Base-by-base conservation (phyloP, 208 protist species). In the Trypanosoma cruzi region DNA sequence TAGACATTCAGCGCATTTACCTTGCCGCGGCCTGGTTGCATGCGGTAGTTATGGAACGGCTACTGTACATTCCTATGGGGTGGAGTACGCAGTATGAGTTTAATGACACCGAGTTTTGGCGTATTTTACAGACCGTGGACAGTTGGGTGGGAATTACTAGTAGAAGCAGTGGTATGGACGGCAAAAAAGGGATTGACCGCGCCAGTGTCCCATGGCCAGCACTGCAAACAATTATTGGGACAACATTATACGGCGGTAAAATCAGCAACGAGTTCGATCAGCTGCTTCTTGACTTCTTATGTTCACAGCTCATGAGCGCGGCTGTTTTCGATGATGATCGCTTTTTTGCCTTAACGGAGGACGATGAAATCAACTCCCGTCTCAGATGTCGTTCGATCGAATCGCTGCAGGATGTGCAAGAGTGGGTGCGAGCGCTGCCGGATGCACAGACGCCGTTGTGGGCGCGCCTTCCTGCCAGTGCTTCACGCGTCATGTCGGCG, bases 31-130 rank as follows among this genome's bases (percentile, higher is more conserved):
- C 97, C 20, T 99, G 98, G 98, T 71, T 99, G 52, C 96, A 99
- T 71, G 90, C 97, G 10, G 78, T 99, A n/a, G 85, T 99, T 40
- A 91, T 98, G 73, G 98, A 99, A 80, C 88, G 98, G 60, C 68
- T 99, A 20, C 74, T 92, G 44, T 99, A 99, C 74, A 80, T 93
- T 64, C 98, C 98, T 22, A 67, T 99, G 8, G 99, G 99, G 42
- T 99, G 99, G 99, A 95, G 88, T 28, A 98, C 99, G 84, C 60
- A 59, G 6, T 99, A 99, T 86, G 98, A 99, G 82, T 99, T 99
- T 84, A 98, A 88, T 62, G 98, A 99, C 44, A 90, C 90, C 14
- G 99, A 99, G 80, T 92, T 98, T 48, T 80, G 87, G 40, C 94
- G 90, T 46, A 94, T 98, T 8, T 55, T 98, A 14, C 86, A 97